A percentile compares a stretch with the other conserved stretches of the same genome.
Evolutionary conservation across 257 asterid species (phyloP).

Genomic region (Paraleonurus japonicus): DNA sequence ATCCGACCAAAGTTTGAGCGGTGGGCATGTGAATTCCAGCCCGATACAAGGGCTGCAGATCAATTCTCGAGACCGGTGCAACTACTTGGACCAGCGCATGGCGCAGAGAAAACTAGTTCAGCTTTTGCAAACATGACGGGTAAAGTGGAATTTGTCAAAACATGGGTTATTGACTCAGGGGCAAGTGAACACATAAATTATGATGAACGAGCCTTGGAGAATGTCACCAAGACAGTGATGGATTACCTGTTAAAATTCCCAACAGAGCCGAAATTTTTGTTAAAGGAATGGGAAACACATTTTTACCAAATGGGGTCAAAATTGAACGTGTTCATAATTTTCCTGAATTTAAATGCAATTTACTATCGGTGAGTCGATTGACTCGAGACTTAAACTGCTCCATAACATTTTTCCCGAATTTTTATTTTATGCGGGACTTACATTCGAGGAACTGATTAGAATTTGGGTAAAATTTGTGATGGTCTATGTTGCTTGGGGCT

Average conservation of each 20-base stretch:
- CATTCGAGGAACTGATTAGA: constrained; percentile 33
- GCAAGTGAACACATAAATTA: not conserved
- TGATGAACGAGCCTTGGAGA: not conserved
- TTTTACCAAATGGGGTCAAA: not conserved
- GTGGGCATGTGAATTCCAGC: too few relatives aligned
- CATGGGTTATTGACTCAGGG: not conserved
- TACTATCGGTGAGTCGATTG: constrained; percentile 16
- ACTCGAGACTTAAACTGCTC: constrained; percentile 11
- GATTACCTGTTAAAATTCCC: not conserved
- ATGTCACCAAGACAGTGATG: not conserved
- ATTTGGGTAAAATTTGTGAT: constrained; percentile 1
- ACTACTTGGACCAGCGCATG: too few relatives aligned
- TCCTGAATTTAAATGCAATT: not conserved
- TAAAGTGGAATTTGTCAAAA: not conserved
- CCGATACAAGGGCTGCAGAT: too few relatives aligned
- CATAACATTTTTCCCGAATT: not conserved
- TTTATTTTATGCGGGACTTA: constrained; percentile 29
- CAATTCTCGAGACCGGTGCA: too few relatives aligned
- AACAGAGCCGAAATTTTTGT: too few relatives aligned
- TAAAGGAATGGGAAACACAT: not conserved
- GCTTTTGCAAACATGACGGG: constrained; percentile 1
- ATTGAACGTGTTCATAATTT: not conserved
- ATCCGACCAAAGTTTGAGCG: too few relatives aligned
- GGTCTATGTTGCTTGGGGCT: constrained; percentile 17
- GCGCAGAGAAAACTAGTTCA: too few relatives aligned